Evolutionary conservation across 495 filamentous ascomycete species (phyloP), one percentile per base, ranked within the genome.

Genomic region (Margaritispora aquatica): DNA sequence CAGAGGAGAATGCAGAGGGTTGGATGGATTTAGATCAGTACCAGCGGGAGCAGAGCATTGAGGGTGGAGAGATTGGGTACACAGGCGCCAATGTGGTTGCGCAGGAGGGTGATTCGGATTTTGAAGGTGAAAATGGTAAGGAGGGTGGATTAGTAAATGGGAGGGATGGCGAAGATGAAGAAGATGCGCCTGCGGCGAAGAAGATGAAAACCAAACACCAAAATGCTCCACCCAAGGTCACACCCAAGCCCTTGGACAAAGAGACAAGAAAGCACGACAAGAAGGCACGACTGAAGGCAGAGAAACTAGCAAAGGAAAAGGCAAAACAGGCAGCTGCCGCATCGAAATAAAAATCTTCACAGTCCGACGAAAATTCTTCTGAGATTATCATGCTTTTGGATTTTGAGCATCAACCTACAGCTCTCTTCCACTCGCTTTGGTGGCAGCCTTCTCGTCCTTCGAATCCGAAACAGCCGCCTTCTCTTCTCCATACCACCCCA

Each of bases 401-500:
- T 47, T 52, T 21, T 4, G 24, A 26, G 44, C 58, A 52, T 61
- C n/a, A 50, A 38, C 64, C 31, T 65, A 69, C 59, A 69, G 58
- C 38, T 69, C 67, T 19, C 63, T 57, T 13, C 67, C 65, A 38
- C 61, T 63, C 21, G 67, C 63, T 56, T 63, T 34, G 15, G 57
- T 55, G 51, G 65, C 73, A 1, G 55, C 64, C 62, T 65, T 63
- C 17, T 70, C 70, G 22, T 77, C 75, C 63, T 77, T 80, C 58
- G 67, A 66, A 15, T 72, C 78, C 41, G 76, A 63, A 36, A 70
- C 69, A 49, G 22, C 44, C 7, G 31, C 61, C 55, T 67, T 64
- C 36, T 41, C 46, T 51, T 64, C 78, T 51, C 81, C 78, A 67
- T 80, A 83, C 92, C 92, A 97, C 60, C 88, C 86, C 27, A 98